Percentiles rank a stretch among this genome's conserved stretches.
phyloP scores from a whole-genome alignment of 1,139 yeast genomes.

The Suhomyces coccinellae region DNA sequence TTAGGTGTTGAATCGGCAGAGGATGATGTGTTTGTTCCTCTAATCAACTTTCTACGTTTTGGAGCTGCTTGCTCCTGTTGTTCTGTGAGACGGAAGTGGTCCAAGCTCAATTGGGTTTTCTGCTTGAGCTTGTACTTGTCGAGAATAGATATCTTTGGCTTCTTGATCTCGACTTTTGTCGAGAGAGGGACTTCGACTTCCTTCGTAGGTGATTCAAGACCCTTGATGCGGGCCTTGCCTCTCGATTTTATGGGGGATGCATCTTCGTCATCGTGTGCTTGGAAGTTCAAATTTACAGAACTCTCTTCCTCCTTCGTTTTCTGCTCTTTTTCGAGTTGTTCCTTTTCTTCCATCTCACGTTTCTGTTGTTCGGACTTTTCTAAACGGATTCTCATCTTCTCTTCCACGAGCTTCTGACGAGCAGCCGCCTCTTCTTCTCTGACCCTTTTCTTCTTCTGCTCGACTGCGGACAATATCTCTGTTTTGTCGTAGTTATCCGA shows the following conservation, averaged over 20 bases:
- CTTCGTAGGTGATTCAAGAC: conserved; percentile 11
- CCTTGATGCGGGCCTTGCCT: conserved; percentile 34
- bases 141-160: conserved; percentile 54
- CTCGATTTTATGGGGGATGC: conserved; percentile 37
- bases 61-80: conserved; percentile 16
- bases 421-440: conserved; percentile 9
- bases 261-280: conserved; percentile 26
- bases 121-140: conserved; percentile 47
- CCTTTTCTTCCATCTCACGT: conserved; percentile 13
- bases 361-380: conserved; percentile 16
- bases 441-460: conserved; percentile 18
- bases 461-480: conserved; percentile 31
- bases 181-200: conserved; percentile 24
- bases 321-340: conserved; percentile 16
- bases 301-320: conserved; percentile 4
- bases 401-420: conserved; percentile 20
- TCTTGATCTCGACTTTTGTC: conserved; percentile 59
- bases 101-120: conserved; percentile 29
- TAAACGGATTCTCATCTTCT: conserved; percentile 18
- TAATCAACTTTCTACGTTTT: conserved; percentile 39
- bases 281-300: not conserved
- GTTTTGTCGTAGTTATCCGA: conserved; percentile 35
- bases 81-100: conserved; percentile 18
- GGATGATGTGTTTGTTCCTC: conserved; percentile 23
- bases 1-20: conserved; percentile 3